A percentile compares a stretch with the other conserved stretches of the same genome.
Conservation (phyloP, 2,329 filamentous ascomycete genomes). For the Microsporum canis region DNA sequence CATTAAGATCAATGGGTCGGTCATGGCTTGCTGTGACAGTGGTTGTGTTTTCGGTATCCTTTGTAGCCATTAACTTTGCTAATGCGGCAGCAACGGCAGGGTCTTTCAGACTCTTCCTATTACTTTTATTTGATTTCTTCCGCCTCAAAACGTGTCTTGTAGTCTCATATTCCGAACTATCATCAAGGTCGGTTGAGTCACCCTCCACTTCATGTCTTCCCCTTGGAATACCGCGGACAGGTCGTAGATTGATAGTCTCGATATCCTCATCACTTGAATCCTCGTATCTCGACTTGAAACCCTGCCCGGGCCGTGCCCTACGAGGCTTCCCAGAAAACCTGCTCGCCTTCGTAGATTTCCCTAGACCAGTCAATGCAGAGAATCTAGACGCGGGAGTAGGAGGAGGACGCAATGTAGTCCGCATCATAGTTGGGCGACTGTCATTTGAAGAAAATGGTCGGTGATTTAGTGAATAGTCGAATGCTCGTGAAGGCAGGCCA, state of each 20-base stretch:
- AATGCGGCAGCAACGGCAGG: constrained; percentile 6
- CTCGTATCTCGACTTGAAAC: constrained; percentile 49
- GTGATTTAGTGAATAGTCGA: constrained; percentile 1
- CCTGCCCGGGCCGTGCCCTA: constrained; percentile 13
- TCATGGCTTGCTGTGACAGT: neutral
- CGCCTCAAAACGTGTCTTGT: constrained; percentile 18
- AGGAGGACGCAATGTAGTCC: constrained; percentile 41
- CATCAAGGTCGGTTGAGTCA: constrained; percentile 51
- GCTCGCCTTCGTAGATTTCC: constrained; percentile 26
- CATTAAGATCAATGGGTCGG: neutral
- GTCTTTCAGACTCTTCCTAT: constrained; percentile 6
- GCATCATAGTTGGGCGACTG: constrained; percentile 30
- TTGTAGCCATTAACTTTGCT: neutral
- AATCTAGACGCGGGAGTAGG: constrained; percentile 25
- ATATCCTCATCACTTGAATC: constrained; percentile 66
- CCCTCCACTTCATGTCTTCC: constrained; percentile 48
- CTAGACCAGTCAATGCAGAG: constrained; percentile 30
- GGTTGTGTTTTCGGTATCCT: neutral
- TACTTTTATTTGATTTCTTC: constrained; percentile 19
- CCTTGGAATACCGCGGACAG: constrained; percentile 50
- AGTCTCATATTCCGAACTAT: constrained; percentile 46
- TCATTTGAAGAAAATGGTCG: constrained; percentile 35
- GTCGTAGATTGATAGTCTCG: constrained; percentile 35
- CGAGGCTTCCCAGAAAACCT: constrained; percentile 14
- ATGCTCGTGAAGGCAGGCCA: neutral